These are phyloP conservation scores for Fusarium musae DNA, from an alignment of 2,329 filamentous ascomycete species.

Conservation along the genomic window DNA sequence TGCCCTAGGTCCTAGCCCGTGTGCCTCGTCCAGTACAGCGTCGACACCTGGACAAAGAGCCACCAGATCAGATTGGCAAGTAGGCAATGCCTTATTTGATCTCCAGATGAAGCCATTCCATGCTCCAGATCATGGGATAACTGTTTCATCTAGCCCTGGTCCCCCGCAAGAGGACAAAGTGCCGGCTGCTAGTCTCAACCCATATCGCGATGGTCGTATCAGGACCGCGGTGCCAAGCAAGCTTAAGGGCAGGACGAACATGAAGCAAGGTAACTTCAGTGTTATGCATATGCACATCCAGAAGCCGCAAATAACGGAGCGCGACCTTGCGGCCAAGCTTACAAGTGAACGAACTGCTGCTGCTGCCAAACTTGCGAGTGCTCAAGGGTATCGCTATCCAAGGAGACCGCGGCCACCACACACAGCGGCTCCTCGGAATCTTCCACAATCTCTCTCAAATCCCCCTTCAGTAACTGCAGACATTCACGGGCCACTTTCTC, in stretches of 20 bases:
- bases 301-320: conserved; percentile 58
- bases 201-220: conserved; percentile 48
- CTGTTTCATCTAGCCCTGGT: neutral
- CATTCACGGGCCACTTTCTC: neutral
- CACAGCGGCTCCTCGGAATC: conserved; percentile 9
- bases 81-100: conserved; percentile 25
- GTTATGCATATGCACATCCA: conserved; percentile 70
- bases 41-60: conserved; percentile 6
- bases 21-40: conserved; percentile 8
- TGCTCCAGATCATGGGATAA: neutral
- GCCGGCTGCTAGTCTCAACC: conserved; percentile 30
- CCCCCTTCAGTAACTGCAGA: neutral
- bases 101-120: conserved; percentile 13
- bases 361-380: conserved; percentile 63
- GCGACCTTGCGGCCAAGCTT: conserved; percentile 67
- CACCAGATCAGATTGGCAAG: neutral
- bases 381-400: conserved; percentile 63
- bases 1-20: neutral
- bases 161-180: neutral
- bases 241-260: conserved; percentile 67
- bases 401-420: conserved; percentile 55
- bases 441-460: conserved; percentile 2
- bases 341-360: conserved; percentile 69
- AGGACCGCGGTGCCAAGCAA: conserved; percentile 71
- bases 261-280: conserved; percentile 68